Evolutionary conservation across 768 basidiomycete species (phyloP).

Genomic region (Naganishia antarctica): DNA sequence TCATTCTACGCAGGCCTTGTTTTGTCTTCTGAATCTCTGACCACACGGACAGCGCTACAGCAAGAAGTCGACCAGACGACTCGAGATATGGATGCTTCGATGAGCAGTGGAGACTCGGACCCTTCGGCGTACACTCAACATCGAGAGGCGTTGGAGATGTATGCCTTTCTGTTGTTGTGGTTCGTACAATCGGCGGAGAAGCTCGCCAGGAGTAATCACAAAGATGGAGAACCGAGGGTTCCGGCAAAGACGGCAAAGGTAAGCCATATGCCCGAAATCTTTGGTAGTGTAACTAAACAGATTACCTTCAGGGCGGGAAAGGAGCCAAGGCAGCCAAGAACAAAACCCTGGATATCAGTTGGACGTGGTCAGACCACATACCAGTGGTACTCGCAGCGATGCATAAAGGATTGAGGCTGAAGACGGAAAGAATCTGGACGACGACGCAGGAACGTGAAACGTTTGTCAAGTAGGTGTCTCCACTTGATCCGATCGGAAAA

Average conservation of each 20-base stretch:
- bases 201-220: constrained; percentile 53
- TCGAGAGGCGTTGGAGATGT: constrained; percentile 77
- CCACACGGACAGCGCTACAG: constrained; percentile 49
- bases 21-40: too few species aligned
- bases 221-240: constrained; percentile 49
- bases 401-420: constrained; percentile 63
- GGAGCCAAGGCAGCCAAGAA: constrained; percentile 6
- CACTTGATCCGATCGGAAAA: neutral
- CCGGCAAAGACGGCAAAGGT: neutral
- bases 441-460: constrained; percentile 78
- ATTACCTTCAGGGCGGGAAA: neutral
- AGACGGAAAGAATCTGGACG: constrained; percentile 80
- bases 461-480: constrained; percentile 68
- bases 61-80: constrained; percentile 65
- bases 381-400: constrained; percentile 58
- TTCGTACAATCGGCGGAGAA: constrained; percentile 77
- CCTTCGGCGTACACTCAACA: constrained; percentile 51
- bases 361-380: constrained; percentile 53
- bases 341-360: constrained; percentile 41
- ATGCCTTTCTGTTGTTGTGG: constrained; percentile 87
- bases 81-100: constrained; percentile 62
- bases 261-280: too few species aligned
- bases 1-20: too few species aligned
- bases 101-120: constrained; percentile 52
- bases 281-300: too few species aligned